Evolutionary conservation across 495 filamentous ascomycete species (phyloP).

Genomic region (Neurospora tetrasperma): DNA sequence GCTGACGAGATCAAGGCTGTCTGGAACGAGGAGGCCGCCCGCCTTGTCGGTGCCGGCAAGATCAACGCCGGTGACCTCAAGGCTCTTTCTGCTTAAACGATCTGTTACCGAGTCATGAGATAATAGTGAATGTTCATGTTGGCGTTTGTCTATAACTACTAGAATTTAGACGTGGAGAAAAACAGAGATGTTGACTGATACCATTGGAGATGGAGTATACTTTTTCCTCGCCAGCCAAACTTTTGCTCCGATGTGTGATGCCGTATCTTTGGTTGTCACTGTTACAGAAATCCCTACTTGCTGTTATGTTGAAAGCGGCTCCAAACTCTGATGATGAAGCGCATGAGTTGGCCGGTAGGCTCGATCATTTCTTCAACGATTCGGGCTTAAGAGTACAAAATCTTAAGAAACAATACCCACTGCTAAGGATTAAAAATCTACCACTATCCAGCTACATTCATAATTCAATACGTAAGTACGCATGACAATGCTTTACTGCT

Average conservation of each 20-base stretch:
- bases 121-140: background rate
- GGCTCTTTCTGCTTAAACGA: constrained; percentile 21
- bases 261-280: background rate
- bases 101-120: background rate
- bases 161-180: background rate
- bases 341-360: background rate
- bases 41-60: constrained; percentile 68
- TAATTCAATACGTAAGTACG: too few species aligned
- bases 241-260: background rate
- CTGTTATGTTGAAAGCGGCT: background rate
- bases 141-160: background rate
- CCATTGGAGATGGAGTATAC: background rate
- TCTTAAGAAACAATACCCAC: too few species aligned
- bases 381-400: too few species aligned
- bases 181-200: background rate
- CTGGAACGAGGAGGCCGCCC: constrained; percentile 59
- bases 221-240: background rate
- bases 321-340: background rate
- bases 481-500: too few species aligned
- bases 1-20: constrained; percentile 57
- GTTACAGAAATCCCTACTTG: background rate
- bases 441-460: too few species aligned
- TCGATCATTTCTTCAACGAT: background rate
- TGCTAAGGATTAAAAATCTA: too few species aligned
- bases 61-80: constrained; percentile 65